A percentile compares a stretch with the other conserved stretches of the same genome.
phyloP scores from a whole-genome alignment of 495 filamentous ascomycete genomes.

The Penicillium odoratum region DNA sequence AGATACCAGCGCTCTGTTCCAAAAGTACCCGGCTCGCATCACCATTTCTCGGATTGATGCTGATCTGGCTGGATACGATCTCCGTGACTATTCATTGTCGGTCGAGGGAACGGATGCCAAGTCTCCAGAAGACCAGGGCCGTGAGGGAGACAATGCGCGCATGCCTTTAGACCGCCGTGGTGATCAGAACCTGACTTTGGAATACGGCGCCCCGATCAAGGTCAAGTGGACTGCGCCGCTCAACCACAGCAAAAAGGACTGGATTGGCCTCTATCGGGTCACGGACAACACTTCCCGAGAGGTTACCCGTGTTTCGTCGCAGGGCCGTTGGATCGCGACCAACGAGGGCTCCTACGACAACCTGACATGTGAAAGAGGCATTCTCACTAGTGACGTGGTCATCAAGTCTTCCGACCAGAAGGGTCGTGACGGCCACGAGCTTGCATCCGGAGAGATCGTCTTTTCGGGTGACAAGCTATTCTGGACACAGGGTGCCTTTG shows the following conservation, averaged over 20 bases:
- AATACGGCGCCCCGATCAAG: slow-evolving; percentile 89
- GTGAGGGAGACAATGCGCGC: slow-evolving; percentile 52
- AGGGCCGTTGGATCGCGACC: slow-evolving; percentile 87
- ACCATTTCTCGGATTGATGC: slow-evolving; percentile 80
- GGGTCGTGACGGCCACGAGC: slow-evolving; percentile 44
- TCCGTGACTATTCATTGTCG: slow-evolving; percentile 75
- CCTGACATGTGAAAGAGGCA: slow-evolving; percentile 72
- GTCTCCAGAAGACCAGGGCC: slow-evolving; percentile 49
- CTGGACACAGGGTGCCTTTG: slow-evolving; percentile 94
- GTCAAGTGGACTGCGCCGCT: slow-evolving; percentile 90
- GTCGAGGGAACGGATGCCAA: slow-evolving; percentile 66
- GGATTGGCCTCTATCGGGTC: slow-evolving; percentile 93
- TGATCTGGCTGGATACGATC: slow-evolving; percentile 81
- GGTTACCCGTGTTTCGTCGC: slow-evolving; percentile 75
- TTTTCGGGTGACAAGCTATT: slow-evolving; percentile 94
- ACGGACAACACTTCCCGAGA: slow-evolving; percentile 88
- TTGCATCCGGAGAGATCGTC: slow-evolving; percentile 70
- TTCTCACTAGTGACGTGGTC: slow-evolving; percentile 64
- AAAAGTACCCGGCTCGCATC: slow-evolving; percentile 83
- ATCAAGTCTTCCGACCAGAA: slow-evolving; percentile 43
- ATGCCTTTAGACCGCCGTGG: slow-evolving; percentile 51
- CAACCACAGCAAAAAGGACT: slow-evolving; percentile 90
- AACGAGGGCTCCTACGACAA: slow-evolving; percentile 76
- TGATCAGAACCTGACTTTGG: slow-evolving; percentile 70
- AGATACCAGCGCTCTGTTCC: slow-evolving; percentile 86